Evolutionary conservation across 169 alveolate species (phyloP), one percentile per base, ranked within the genome.

Genomic region (Plasmodium blacklocki): DNA sequence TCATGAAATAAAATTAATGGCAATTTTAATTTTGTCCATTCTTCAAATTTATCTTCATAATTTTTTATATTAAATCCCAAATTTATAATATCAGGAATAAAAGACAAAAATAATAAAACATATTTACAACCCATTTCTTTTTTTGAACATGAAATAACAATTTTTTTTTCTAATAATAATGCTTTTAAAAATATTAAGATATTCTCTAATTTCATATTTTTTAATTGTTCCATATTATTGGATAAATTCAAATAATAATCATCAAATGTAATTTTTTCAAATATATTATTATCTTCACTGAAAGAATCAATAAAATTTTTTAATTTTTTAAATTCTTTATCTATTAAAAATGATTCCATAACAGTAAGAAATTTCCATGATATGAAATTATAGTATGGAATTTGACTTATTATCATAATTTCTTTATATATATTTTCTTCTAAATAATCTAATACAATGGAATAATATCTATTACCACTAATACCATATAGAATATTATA

Each of bases 1-100:
- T 68, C 90, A 62, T 80, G 90, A 80, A 80, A 80, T 68, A 80
- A 80, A 54, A 80, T 80, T 29, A 80, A 63, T 54, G 90, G 90
- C 23, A 80, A 62, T 56, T 63, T 80, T 68, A 68, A 67, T 3
- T 68, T 66, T 80, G 7, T 39, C 90, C 90, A 80, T n/a, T 80
- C 83, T 19, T 68, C 83, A 80, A 80, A 80, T 18, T 80, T 80
- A 8, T 58, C 67, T 72, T 80, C 56, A 80, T 80, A 80, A 80
- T 29, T 68, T 68, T 68, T 80, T 80, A 56, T 73, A 70, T 80
- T 80, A 58, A 80, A 80, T 54, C 90, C 90, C 2, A 80, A 80
- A 68, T 80, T 80, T 54, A 80, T 80, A 68, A 80, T 68, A 60
- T 80, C 90, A 50, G 90, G 90, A 43, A 80, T 80, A 52, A 80